A percentile compares a stretch with the other conserved stretches of the same genome.
These are phyloP conservation scores for Elsinoe arachidis DNA, from an alignment of 2,329 filamentous ascomycete genomes.

Conservation along the genomic window DNA sequence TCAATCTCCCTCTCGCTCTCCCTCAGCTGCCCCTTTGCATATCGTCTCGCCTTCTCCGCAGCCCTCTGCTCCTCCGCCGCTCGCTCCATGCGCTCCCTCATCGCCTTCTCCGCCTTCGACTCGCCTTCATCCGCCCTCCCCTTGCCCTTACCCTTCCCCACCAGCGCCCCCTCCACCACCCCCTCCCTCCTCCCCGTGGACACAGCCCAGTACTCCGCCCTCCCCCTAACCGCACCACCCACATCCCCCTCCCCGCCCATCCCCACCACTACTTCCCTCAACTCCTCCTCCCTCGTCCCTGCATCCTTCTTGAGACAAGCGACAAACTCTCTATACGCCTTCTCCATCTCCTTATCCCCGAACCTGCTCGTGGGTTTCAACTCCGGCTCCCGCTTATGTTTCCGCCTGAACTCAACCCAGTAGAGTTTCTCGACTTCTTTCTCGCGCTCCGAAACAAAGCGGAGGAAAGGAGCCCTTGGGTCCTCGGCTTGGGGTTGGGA, in stretches of 20 bases:
- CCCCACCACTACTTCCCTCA: conserved; percentile 19
- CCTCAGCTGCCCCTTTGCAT: conserved; percentile 44
- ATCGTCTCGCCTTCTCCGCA: conserved; percentile 19
- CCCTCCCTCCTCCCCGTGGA: conserved; percentile 24
- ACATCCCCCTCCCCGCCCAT: conserved; percentile 41
- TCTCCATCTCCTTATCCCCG: conserved; percentile 63
- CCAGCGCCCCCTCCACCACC: conserved; percentile 18
- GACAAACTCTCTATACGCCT: conserved; percentile 67
- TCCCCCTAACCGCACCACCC: conserved; percentile 32
- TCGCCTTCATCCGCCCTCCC: conserved; percentile 28
- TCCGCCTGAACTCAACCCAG: conserved; percentile 94
- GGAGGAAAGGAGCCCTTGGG: conserved; percentile 72
- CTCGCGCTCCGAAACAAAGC: conserved; percentile 67
- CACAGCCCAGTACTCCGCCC: conserved; percentile 1
- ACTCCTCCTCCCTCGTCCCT: conserved; percentile 36
- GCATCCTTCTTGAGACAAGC: conserved; percentile 52
- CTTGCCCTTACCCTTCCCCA: conserved; percentile 23
- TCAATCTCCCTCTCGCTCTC: conserved; percentile 62
- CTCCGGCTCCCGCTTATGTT: conserved; percentile 69
- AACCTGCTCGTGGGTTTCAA: conserved; percentile 60
- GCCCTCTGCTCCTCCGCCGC: conserved; percentile 21
- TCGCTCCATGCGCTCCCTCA: conserved; percentile 51
- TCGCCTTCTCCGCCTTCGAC: conserved; percentile 52
- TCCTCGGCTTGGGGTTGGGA: conserved; percentile 39
- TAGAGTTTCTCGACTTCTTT: conserved; percentile 86